A percentile compares a stretch with the other conserved stretches of the same genome.
phyloP scores from a whole-genome alignment of 2,329 filamentous ascomycete genomes.

The Aotearoamyces nothofagi region DNA sequence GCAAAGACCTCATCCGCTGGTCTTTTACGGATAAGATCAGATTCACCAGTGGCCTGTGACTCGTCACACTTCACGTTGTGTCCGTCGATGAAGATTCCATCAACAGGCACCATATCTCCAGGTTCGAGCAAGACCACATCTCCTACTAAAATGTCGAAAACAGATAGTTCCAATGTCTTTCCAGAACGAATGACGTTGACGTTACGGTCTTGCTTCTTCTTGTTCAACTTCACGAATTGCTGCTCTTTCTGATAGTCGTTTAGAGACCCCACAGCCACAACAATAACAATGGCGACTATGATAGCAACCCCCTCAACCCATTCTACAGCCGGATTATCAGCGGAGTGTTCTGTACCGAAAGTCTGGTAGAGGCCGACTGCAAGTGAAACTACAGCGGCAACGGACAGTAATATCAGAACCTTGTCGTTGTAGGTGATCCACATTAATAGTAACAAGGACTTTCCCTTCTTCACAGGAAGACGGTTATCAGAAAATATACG shows the following conservation, averaged over 20 bases:
- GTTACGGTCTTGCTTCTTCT: constrained; percentile 51
- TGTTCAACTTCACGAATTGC: constrained; percentile 62
- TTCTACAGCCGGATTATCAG: constrained; percentile 36
- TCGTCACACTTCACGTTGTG: constrained; percentile 58
- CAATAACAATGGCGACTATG: constrained; percentile 58
- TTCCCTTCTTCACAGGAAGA: constrained; percentile 47
- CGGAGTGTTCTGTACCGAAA: constrained; percentile 30
- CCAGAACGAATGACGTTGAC: constrained; percentile 55
- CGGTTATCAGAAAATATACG: constrained; percentile 51
- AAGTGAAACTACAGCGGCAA: constrained; percentile 54
- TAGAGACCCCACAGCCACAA: constrained; percentile 50
- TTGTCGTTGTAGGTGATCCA: constrained; percentile 74
- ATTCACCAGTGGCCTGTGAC: constrained; percentile 60
- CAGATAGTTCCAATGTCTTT: constrained; percentile 44
- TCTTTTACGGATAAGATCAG: constrained; percentile 55
- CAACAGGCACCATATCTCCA: constrained; percentile 55
- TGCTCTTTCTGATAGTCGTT: constrained; percentile 71
- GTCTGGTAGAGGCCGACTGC: constrained; percentile 60
- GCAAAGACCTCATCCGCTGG: constrained; percentile 45
- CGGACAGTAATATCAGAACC: constrained; percentile 51
- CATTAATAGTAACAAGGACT: constrained; percentile 47
- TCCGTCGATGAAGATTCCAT: constrained; percentile 53
- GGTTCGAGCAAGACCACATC: constrained; percentile 55
- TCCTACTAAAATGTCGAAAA: constrained; percentile 53
- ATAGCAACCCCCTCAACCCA: constrained; percentile 72